These are phyloP conservation scores for Spencermartinsiella ligniputridi DNA, from an alignment of 1,139 yeast species.

Conservation along the genomic window DNA sequence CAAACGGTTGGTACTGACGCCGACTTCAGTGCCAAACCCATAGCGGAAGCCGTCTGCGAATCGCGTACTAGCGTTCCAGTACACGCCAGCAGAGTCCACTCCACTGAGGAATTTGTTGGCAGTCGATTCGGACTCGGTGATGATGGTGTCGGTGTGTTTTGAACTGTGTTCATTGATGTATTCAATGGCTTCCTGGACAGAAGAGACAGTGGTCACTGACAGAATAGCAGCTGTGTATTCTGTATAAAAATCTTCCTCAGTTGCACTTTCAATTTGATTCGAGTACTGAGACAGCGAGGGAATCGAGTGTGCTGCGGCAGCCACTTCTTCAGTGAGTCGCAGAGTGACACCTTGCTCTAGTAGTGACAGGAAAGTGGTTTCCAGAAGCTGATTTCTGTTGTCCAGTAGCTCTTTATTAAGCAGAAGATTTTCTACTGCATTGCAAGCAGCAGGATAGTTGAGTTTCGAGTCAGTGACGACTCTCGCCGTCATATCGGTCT, in stretches of 20 bases:
- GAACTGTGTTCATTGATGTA: slow-evolving; percentile 92
- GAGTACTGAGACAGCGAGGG: slow-evolving; percentile 26
- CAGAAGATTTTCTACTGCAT: slow-evolving; percentile 86
- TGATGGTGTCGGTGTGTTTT: slow-evolving; percentile 90
- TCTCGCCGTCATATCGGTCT: slow-evolving; percentile 66
- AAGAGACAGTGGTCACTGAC: slow-evolving; percentile 60
- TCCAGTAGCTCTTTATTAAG: slow-evolving; percentile 55
- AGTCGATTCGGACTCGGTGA: slow-evolving; percentile 63
- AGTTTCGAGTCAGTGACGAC: slow-evolving; percentile 85
- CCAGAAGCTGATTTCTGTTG: slow-evolving; percentile 28
- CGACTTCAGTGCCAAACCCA: slow-evolving; percentile 98
- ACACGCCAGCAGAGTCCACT: slow-evolving; percentile 95
- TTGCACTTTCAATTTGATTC: slow-evolving; percentile 41
- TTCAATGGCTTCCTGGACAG: slow-evolving; percentile 63
- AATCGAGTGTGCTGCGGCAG: slow-evolving; percentile 26
- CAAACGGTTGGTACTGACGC: slow-evolving; percentile 92
- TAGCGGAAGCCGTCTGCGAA: slow-evolving; percentile 98
- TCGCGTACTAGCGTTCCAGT: slow-evolving; percentile 95
- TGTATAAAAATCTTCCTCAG: slow-evolving; percentile 62
- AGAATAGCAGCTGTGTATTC: slow-evolving; percentile 83
- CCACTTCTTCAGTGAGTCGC: slow-evolving; percentile 59
- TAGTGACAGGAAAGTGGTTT: slow-evolving; percentile 46
- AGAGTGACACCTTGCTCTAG: slow-evolving; percentile 64
- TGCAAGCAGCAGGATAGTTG: slow-evolving; percentile 97
- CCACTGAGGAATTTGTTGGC: slow-evolving; percentile 81